Conservation (phyloP, 129 eudicot genomes). For the Kitagawia praeruptora region DNA sequence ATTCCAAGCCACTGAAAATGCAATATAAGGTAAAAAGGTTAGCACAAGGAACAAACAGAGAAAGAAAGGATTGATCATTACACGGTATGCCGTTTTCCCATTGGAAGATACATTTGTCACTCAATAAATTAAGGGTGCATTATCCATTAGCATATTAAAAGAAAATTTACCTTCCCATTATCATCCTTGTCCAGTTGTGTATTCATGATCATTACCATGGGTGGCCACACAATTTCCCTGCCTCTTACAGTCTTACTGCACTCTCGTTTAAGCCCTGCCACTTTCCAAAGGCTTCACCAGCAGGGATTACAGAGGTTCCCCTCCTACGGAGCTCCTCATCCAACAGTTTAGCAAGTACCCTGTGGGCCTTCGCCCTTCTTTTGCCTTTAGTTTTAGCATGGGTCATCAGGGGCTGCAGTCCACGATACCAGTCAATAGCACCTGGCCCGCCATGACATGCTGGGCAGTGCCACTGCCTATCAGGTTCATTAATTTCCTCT, state of each 20-base stretch:
- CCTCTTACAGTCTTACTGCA: conserved; percentile 24
- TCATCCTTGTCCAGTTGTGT: conserved; percentile 64
- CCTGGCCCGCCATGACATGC: conserved; percentile 93
- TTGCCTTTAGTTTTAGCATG: conserved; percentile 81
- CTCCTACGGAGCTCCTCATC: conserved; percentile 66
- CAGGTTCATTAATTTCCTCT: conserved; percentile 54
- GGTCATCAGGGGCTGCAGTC: conserved; percentile 59
- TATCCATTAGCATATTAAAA: not conserved
- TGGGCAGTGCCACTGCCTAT: conserved; percentile 91
- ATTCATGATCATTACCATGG: conserved; percentile 79
- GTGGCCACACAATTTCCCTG: conserved; percentile 76
- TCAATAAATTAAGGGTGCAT: not conserved
- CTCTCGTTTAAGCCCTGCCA: conserved; percentile 58
- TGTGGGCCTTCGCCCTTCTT: conserved; percentile 61
- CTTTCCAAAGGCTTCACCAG: conserved; percentile 62
- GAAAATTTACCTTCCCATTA: conserved; percentile 55
- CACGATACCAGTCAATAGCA: conserved; percentile 78
- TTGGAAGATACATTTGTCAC: not conserved
- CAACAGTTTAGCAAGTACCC: conserved; percentile 56
- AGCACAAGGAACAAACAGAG: not conserved
- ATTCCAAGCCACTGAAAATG: conserved; percentile 80
- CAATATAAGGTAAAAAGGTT: not conserved
- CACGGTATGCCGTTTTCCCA: not conserved
- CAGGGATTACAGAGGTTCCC: conserved; percentile 43
- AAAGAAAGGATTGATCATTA: not conserved